phyloP scores from a whole-genome alignment of 139 green algal genomes.

The Chlorella sorokiniana region DNA sequence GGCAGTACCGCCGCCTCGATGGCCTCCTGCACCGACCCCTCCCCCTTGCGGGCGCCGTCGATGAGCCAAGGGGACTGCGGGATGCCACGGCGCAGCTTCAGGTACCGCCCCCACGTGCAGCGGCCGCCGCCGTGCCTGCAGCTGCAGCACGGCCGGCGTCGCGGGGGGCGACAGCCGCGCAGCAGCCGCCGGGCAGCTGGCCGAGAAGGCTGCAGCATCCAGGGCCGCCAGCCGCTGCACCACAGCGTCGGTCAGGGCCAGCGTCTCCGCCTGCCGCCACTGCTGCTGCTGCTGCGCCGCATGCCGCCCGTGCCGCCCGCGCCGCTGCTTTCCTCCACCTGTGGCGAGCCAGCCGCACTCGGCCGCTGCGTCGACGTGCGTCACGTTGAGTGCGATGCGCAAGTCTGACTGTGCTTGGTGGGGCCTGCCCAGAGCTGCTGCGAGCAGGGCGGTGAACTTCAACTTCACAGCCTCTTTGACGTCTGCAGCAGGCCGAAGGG shows the following conservation, averaged over 20 bases:
- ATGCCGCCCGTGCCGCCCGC: neutral
- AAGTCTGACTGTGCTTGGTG: neutral
- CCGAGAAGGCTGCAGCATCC: neutral
- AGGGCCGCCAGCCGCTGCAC: constrained; percentile 13
- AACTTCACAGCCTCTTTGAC: constrained; percentile 19
- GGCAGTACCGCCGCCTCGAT: constrained; percentile 45
- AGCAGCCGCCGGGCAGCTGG: neutral
- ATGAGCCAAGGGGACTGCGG: constrained; percentile 62
- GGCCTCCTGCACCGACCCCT: constrained; percentile 51
- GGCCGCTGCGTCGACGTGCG: neutral
- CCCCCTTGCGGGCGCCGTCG: constrained; percentile 41
- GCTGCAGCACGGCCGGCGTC: neutral
- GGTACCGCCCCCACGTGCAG: constrained; percentile 35
- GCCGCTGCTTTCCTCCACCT: neutral
- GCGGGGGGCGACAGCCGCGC: neutral
- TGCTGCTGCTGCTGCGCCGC: constrained; percentile 12
- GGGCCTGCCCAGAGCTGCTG: neutral
- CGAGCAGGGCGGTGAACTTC: neutral
- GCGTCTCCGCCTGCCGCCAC: neutral
- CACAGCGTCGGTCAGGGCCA: neutral
- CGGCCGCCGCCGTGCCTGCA: constrained; percentile 1
- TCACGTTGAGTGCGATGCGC: neutral
- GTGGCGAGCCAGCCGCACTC: constrained; percentile 26
- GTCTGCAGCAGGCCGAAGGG: neutral
- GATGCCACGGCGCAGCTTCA: constrained; percentile 32